Conservation (phyloP, 2,329 filamentous ascomycete species). For the Cladophialophora bantiana region DNA sequence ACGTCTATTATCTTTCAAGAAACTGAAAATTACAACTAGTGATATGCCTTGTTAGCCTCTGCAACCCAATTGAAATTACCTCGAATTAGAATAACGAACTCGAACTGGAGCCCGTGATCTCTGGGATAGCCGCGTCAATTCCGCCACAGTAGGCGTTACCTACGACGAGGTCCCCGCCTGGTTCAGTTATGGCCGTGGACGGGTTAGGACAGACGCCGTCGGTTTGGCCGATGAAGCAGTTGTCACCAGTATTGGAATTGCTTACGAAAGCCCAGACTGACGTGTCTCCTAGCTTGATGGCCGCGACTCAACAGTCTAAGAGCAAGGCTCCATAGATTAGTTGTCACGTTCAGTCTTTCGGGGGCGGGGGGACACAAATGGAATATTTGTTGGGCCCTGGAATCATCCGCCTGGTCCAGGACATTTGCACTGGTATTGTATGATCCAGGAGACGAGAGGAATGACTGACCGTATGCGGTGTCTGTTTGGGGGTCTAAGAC, state of each 20-base stretch:
- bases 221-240: neutral
- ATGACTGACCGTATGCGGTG: neutral
- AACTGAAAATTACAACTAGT: neutral
- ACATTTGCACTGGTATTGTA: neutral
- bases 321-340: neutral
- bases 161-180: neutral
- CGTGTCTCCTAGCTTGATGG: neutral
- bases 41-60: too few species aligned
- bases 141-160: neutral
- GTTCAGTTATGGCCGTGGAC: neutral
- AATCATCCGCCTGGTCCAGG: too few species aligned
- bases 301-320: neutral
- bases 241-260: neutral
- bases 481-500: neutral
- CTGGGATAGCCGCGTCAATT: neutral
- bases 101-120: neutral
- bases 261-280: neutral
- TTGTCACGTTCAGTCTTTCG: neutral
- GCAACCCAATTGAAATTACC: neutral
- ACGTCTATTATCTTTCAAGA: too few species aligned
- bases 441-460: neutral
- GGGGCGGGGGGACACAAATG: too few species aligned
- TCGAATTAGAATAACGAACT: neutral
- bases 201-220: neutral
- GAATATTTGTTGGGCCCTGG: too few species aligned